A percentile compares a stretch with the other conserved stretches of the same genome.
Evolutionary conservation across 306 rosid species (phyloP).

Genomic region (Cyclanthera cordifolia): DNA sequence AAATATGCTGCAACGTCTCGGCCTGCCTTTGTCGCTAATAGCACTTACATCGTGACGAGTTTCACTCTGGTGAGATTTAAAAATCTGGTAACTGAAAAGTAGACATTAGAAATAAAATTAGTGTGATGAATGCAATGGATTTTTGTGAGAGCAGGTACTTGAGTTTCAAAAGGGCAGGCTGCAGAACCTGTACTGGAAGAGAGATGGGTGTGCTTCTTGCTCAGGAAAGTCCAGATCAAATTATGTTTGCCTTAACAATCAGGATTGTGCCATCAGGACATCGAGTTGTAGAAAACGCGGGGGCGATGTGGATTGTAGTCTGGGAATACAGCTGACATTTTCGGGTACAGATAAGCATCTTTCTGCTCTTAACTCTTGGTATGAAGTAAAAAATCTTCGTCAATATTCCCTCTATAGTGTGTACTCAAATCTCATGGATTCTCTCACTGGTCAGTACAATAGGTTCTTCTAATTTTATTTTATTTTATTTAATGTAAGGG

Average conservation of each 20-base stretch:
- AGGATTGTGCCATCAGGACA: slow-evolving; percentile 52
- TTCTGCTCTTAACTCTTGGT: slow-evolving; percentile 54
- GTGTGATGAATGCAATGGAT: slow-evolving; percentile 3
- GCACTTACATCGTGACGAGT: slow-evolving; percentile 44
- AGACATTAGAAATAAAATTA: background rate
- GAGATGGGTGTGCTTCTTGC: slow-evolving; percentile 59
- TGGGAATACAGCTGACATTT: slow-evolving; percentile 53
- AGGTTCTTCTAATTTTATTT: slow-evolving; percentile 24
- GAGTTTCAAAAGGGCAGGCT: slow-evolving; percentile 68
- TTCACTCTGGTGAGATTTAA: slow-evolving; percentile 45
- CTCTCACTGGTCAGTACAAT: slow-evolving; percentile 52
- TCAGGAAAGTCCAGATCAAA: slow-evolving; percentile 28
- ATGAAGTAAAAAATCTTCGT: slow-evolving; percentile 51
- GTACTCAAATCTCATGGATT: slow-evolving; percentile 49
- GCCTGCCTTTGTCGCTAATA: slow-evolving; percentile 53
- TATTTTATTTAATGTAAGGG: too few relatives aligned
- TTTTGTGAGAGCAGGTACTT: slow-evolving; percentile 41
- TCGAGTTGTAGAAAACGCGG: slow-evolving; percentile 46
- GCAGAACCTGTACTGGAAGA: slow-evolving; percentile 55
- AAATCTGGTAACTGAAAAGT: background rate
- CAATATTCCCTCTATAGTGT: slow-evolving; percentile 60
- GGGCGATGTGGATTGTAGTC: slow-evolving; percentile 57
- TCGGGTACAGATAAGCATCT: slow-evolving; percentile 70
- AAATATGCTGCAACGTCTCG: slow-evolving; percentile 58
- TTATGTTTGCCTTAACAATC: slow-evolving; percentile 54